These are phyloP conservation scores for Cryptosporidium canis DNA, from an alignment of 169 alveolate genomes.

Conservation along the genomic window DNA sequence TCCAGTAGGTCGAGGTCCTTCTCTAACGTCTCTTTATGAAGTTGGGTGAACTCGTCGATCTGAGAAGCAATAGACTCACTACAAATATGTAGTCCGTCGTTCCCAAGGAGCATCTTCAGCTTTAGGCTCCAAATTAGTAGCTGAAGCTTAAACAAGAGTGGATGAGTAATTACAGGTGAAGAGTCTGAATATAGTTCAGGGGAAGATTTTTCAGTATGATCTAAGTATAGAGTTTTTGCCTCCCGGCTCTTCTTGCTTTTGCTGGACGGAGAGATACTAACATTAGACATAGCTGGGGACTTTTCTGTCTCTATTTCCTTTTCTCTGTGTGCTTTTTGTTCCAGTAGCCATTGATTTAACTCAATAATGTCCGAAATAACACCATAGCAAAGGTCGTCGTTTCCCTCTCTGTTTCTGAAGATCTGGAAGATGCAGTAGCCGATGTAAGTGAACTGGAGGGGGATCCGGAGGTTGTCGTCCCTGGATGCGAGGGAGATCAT, in stretches of 20 bases:
- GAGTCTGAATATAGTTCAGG: neutral
- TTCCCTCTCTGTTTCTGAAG: neutral
- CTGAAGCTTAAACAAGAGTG: conserved; percentile 37
- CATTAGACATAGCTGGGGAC: neutral
- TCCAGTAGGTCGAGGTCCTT: conserved; percentile 9
- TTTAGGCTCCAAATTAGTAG: conserved; percentile 23
- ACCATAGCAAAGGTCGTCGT: conserved; percentile 13
- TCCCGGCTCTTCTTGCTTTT: neutral
- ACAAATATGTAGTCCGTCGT: conserved; percentile 27
- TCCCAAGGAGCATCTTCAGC: neutral
- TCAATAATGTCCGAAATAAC: conserved; percentile 45
- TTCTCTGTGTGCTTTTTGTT: neutral
- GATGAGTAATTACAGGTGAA: conserved; percentile 39
- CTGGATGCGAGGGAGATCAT: neutral
- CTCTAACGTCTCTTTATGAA: neutral
- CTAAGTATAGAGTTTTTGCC: neutral
- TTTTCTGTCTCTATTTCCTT: neutral
- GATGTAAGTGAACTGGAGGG: conserved; percentile 7
- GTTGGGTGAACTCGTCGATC: neutral
- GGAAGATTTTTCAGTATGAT: neutral
- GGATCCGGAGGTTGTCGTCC: neutral
- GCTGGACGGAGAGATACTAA: neutral
- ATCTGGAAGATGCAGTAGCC: conserved; percentile 45
- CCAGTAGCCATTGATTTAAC: neutral
- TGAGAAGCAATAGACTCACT: neutral